These are phyloP conservation scores for Lodderomyces metapsilosis DNA, from an alignment of 1,139 yeast species.

Conservation along the genomic window DNA sequence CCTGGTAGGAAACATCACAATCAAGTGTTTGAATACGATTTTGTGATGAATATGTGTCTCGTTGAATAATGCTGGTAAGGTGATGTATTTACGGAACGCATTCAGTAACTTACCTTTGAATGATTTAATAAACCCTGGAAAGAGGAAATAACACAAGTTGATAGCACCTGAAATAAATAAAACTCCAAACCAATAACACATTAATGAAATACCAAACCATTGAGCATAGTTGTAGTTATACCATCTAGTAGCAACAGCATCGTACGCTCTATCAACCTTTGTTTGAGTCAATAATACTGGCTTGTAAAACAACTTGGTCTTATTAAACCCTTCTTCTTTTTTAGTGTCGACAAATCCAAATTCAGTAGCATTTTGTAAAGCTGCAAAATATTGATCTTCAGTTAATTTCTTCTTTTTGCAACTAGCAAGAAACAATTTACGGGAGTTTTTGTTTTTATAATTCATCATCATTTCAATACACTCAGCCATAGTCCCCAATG, in stretches of 20 bases:
- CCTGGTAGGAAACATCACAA: constrained; percentile 58
- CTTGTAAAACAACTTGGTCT: constrained; percentile 25
- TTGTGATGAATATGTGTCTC: constrained; percentile 41
- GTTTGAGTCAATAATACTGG: constrained; percentile 27
- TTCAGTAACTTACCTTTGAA: constrained; percentile 35
- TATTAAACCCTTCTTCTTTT: constrained; percentile 27
- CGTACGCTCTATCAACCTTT: constrained; percentile 29
- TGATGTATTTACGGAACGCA: constrained; percentile 37
- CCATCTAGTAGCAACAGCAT: constrained; percentile 39
- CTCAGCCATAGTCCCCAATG: constrained; percentile 39
- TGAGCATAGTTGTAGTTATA: constrained; percentile 44
- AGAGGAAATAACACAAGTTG: constrained; percentile 30
- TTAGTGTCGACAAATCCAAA: constrained; percentile 24
- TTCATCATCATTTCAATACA: constrained; percentile 29
- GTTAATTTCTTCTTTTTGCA: constrained; percentile 30
- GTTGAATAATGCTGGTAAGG: constrained; percentile 49
- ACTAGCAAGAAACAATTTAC: constrained; percentile 24
- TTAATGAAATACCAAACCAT: constrained; percentile 49
- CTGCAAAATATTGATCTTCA: constrained; percentile 23
- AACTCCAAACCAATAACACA: constrained; percentile 45
- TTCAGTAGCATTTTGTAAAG: constrained; percentile 39
- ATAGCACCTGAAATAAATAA: constrained; percentile 44
- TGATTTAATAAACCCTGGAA: constrained; percentile 33
- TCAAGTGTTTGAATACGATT: constrained; percentile 27
- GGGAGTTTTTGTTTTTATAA: constrained; percentile 18